A percentile compares a stretch with the other conserved stretches of the same genome.
Conservation (phyloP, 2,329 filamentous ascomycete species). For the Arthroderma sp. region DNA sequence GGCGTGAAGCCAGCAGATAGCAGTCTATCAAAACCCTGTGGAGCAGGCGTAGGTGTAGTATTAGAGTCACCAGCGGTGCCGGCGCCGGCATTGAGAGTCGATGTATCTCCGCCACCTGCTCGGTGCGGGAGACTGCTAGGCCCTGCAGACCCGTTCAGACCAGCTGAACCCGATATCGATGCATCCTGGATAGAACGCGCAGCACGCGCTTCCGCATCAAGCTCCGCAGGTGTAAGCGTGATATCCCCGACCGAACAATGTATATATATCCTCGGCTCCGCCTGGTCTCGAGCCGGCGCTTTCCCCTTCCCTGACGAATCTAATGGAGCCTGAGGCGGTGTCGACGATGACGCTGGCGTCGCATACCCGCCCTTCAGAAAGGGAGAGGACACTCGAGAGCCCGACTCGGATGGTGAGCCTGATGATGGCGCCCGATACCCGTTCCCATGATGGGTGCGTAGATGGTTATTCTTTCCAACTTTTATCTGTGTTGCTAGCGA, state of each 20-base stretch:
- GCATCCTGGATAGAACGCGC: slow-evolving; percentile 18
- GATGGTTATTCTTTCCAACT: slow-evolving; percentile 33
- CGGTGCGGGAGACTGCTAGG: background rate
- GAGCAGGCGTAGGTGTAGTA: slow-evolving; percentile 38
- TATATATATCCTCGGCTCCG: slow-evolving; percentile 56
- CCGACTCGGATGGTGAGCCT: background rate
- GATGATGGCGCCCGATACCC: background rate
- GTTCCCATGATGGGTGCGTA: background rate
- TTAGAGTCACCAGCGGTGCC: background rate
- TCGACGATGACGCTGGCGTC: slow-evolving; percentile 2
- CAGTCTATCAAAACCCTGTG: slow-evolving; percentile 76
- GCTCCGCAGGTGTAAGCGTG: slow-evolving; percentile 54
- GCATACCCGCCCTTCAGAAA: background rate
- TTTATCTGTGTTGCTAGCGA: slow-evolving; percentile 58
- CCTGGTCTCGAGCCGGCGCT: slow-evolving; percentile 26
- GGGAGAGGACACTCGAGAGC: background rate
- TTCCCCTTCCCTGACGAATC: slow-evolving; percentile 51
- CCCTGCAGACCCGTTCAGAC: slow-evolving; percentile 4
- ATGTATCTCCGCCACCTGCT: background rate
- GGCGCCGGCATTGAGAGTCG: background rate
- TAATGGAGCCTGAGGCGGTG: background rate
- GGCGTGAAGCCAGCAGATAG: slow-evolving; percentile 68
- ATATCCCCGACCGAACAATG: slow-evolving; percentile 84
- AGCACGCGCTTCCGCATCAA: slow-evolving; percentile 51
- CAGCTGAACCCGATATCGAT: slow-evolving; percentile 10